Evolutionary conservation across 2,329 filamentous ascomycete genomes (phyloP).

Genomic region (Fusarium agapanthi): DNA sequence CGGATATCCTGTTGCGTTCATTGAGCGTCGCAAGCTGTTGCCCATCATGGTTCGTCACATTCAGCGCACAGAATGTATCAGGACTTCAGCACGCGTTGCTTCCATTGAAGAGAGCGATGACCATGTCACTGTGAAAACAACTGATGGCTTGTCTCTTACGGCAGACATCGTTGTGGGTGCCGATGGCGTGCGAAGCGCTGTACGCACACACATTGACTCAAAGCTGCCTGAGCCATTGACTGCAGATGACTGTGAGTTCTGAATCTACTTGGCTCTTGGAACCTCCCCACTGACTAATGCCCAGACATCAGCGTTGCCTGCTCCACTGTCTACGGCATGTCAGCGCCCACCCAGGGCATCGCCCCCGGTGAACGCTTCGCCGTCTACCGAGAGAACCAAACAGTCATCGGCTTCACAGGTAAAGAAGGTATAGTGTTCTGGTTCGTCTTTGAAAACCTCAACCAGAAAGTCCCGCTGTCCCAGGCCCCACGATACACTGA

Average conservation of each 20-base stretch:
- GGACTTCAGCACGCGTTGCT: background rate
- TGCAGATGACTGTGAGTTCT: background rate
- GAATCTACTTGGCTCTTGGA: rapidly evolving
- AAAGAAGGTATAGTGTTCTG: background rate
- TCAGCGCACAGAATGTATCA: background rate
- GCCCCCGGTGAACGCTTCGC: background rate
- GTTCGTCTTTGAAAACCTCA: background rate
- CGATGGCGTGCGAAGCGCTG: background rate
- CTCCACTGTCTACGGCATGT: background rate
- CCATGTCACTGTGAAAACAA: background rate
- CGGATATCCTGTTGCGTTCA: background rate
- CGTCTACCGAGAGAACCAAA: background rate
- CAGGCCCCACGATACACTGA: background rate
- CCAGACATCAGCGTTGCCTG: background rate
- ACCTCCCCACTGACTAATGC: rapidly evolving
- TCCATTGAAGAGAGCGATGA: background rate
- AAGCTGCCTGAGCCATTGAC: background rate
- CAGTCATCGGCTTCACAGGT: background rate
- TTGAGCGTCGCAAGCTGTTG: background rate
- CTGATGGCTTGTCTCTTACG: background rate
- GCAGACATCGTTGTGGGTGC: background rate
- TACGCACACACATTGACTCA: background rate
- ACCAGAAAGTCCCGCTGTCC: background rate
- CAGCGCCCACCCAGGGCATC: background rate
- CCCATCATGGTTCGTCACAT: background rate